Percentiles rank a stretch among this genome's conserved stretches.
These are phyloP conservation scores for Leccinum arenicola DNA, from an alignment of 768 basidiomycete genomes.

Conservation along the genomic window DNA sequence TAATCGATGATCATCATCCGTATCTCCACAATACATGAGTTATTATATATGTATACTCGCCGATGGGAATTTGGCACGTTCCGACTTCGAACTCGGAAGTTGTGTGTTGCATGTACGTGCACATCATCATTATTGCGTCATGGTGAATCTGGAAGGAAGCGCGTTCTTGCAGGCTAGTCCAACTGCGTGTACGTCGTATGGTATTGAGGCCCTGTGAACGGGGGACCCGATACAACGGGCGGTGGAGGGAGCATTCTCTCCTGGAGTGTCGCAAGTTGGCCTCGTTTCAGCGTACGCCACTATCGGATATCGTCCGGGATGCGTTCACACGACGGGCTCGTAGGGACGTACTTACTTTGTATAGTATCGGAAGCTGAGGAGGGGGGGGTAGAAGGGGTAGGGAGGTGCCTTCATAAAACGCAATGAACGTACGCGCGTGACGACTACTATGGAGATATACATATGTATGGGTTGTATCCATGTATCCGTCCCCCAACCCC, in stretches of 20 bases:
- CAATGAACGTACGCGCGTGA: conserved; percentile 1
- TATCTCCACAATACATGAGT: not conserved
- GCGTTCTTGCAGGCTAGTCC: not conserved
- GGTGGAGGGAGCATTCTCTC: not conserved
- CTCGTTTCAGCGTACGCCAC: conserved; percentile 17
- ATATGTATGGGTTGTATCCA: not conserved
- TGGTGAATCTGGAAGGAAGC: not conserved
- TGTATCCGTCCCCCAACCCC: not conserved
- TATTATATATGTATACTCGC: not conserved
- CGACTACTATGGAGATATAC: not conserved
- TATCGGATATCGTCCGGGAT: conserved; percentile 7
- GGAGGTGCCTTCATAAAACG: conserved; percentile 19
- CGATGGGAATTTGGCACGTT: not conserved
- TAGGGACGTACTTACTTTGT: not conserved
- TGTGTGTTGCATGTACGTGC: not conserved
- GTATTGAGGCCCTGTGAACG: not conserved
- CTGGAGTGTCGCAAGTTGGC: not conserved
- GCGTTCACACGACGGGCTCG: conserved; percentile 24
- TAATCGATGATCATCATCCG: conserved; percentile 6
- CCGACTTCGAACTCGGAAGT: not conserved
- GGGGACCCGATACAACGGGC: not conserved
- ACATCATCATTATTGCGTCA: not conserved
- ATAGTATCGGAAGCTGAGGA: not conserved
- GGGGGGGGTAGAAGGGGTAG: not conserved
- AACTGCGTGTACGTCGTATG: not conserved